Conservation (phyloP, 371 early-diverging fungal species). For the Polyrhizophydium stewartii region DNA sequence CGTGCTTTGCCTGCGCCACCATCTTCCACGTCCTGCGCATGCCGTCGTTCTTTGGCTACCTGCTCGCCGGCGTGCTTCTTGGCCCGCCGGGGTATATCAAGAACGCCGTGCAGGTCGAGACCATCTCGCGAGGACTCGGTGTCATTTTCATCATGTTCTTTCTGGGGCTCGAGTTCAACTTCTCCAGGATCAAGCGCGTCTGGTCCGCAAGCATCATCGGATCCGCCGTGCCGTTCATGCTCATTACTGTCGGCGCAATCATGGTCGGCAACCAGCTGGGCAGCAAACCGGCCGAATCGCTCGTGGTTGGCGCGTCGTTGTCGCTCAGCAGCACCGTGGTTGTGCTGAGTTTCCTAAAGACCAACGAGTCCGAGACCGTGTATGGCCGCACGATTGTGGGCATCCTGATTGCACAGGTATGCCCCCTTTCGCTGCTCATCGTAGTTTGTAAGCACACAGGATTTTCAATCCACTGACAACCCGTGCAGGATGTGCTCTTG, state of each 20-base stretch:
- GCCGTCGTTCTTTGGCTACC: slow-evolving; percentile 60
- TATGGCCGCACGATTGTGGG: slow-evolving; percentile 19
- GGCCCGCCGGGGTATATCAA: slow-evolving; percentile 46
- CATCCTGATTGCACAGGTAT: slow-evolving; percentile 5
- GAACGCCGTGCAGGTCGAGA: slow-evolving; percentile 45
- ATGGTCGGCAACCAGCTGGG: slow-evolving; percentile 37
- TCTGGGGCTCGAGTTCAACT: slow-evolving; percentile 57
- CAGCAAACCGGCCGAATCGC: slow-evolving; percentile 38
- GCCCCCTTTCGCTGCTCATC: too few relatives aligned
- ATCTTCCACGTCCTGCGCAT: slow-evolving; percentile 45
- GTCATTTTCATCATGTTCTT: slow-evolving; percentile 57
- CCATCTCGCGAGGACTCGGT: slow-evolving; percentile 42
- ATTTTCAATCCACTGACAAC: slow-evolving; percentile 26
- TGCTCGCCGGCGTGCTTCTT: slow-evolving; percentile 52
- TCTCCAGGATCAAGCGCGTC: slow-evolving; percentile 50
- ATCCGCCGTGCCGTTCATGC: slow-evolving; percentile 40
- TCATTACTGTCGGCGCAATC: slow-evolving; percentile 37
- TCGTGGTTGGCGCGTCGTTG: slow-evolving; percentile 53
- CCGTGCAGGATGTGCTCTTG: slow-evolving; percentile 59
- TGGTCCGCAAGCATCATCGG: slow-evolving; percentile 53
- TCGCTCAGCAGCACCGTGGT: slow-evolving; percentile 54
- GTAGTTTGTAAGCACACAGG: too few relatives aligned
- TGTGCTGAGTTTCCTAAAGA: slow-evolving; percentile 6
- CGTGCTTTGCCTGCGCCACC: slow-evolving; percentile 44
- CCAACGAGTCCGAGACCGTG: slow-evolving; percentile 6